Evolutionary conservation across 257 asterid genomes (phyloP).

Genomic region (Cordia subcordata): DNA sequence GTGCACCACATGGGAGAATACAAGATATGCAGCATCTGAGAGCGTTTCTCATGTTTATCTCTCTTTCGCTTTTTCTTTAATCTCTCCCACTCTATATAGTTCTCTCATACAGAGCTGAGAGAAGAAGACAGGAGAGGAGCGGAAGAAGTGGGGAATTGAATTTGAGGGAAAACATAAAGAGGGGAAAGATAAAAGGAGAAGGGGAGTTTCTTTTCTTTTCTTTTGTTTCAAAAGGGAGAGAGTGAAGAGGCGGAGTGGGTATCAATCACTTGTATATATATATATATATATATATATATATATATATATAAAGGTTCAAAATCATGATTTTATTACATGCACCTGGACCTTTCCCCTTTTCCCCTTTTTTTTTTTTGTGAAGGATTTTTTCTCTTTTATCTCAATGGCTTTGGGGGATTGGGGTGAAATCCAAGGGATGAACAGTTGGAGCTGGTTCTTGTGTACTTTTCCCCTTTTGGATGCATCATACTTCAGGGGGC

Average conservation of each 20-base stretch:
- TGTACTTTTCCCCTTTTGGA: slow-evolving; percentile 68
- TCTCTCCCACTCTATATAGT: neutral
- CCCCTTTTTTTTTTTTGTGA: neutral
- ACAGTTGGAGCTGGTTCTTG: slow-evolving; percentile 44
- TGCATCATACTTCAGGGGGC: slow-evolving; percentile 26
- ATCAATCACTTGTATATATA: neutral
- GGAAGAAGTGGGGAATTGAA: neutral
- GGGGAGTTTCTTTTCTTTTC: slow-evolving; percentile 23
- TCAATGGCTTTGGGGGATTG: slow-evolving; percentile 22
- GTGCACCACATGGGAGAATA: slow-evolving; percentile 97
- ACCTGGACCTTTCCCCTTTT: neutral
- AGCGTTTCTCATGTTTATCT: slow-evolving; percentile 46
- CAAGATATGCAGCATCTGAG: slow-evolving; percentile 97
- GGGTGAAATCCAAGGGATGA: slow-evolving; percentile 42
- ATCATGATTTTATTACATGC: neutral
- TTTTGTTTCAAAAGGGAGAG: neutral
- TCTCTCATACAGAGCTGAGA: slow-evolving; percentile 15
- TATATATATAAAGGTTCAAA: too few species aligned
- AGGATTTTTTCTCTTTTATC: neutral
- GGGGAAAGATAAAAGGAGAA: slow-evolving; percentile 14
- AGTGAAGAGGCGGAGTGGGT: neutral
- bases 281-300: too few species aligned
- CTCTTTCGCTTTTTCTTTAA: neutral
- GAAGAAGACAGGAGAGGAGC: slow-evolving; percentile 5
- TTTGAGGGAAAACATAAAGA: neutral